A percentile compares a stretch with the other conserved stretches of the same genome.
Conservation (phyloP, 805 yeast species). For the Kuraishia piskuri region DNA sequence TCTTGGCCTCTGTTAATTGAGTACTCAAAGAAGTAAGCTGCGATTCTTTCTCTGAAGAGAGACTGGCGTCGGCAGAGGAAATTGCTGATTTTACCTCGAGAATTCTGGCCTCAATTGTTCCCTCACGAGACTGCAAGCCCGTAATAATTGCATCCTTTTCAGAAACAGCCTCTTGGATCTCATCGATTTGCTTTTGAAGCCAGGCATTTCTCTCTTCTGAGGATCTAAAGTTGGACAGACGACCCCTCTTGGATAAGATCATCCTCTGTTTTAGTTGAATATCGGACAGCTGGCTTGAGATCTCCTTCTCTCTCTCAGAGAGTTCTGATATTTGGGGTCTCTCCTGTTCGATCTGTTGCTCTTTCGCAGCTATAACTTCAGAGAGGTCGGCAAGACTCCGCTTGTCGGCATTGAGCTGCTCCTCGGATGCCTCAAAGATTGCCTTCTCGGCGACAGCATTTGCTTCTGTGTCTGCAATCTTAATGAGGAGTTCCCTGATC, state of each 20-base stretch:
- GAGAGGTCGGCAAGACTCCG: conserved; percentile 14
- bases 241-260: conserved; percentile 63
- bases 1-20: conserved; percentile 25
- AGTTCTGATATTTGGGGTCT: conserved; percentile 34
- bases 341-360: conserved; percentile 24
- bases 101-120: conserved; percentile 26
- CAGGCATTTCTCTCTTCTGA: conserved; percentile 58
- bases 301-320: conserved; percentile 28
- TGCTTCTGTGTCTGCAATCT: conserved; percentile 41
- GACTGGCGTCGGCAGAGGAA: background rate
- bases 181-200: conserved; percentile 45
- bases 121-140: conserved; percentile 19
- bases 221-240: conserved; percentile 48
- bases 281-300: conserved; percentile 30
- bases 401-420: conserved; percentile 19
- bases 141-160: conserved; percentile 8
- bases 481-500: conserved; percentile 36
- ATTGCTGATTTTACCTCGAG: conserved; percentile 22
- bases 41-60: conserved; percentile 7
- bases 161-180: conserved; percentile 15
- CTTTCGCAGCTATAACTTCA: conserved; percentile 25
- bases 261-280: conserved; percentile 45
- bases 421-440: conserved; percentile 23
- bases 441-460: conserved; percentile 32
- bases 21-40: conserved; percentile 23